Conservation (phyloP, 2,329 filamentous ascomycete species). For the Balansia obtecta region DNA sequence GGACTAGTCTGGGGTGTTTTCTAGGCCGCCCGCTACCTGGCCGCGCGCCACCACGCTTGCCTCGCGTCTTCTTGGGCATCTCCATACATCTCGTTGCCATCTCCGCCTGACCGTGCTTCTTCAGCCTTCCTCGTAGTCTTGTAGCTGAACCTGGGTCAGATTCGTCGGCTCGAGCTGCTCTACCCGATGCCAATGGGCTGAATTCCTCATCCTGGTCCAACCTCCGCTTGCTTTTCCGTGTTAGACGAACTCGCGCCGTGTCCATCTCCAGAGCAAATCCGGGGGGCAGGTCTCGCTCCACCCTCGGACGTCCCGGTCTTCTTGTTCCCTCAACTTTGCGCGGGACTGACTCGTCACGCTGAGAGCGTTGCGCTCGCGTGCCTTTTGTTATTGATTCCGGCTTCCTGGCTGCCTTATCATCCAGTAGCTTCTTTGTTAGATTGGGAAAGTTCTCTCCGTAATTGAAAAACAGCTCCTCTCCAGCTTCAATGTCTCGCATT, state of each 20-base stretch:
- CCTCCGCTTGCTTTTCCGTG: slow-evolving; percentile 19
- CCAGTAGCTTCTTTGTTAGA: slow-evolving; percentile 33
- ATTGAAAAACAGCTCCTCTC: slow-evolving; percentile 72
- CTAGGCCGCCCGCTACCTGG: slow-evolving; percentile 27
- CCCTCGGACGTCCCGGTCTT: slow-evolving; percentile 9
- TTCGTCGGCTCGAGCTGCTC: slow-evolving; percentile 12
- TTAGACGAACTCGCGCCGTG: slow-evolving; percentile 3
- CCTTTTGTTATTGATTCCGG: slow-evolving; percentile 13
- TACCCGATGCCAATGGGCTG: slow-evolving; percentile 16
- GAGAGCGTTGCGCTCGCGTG: slow-evolving; percentile 9
- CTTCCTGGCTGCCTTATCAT: slow-evolving; percentile 23
- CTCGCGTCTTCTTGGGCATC: slow-evolving; percentile 21
- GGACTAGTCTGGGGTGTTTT: slow-evolving; percentile 20
- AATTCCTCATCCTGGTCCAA: slow-evolving; percentile 19
- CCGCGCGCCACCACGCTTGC: slow-evolving; percentile 25
- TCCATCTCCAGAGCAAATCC: slow-evolving; percentile 10
- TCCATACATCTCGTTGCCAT: slow-evolving; percentile 9
- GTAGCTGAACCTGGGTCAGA: slow-evolving; percentile 12
- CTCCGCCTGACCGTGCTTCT: slow-evolving; percentile 5
- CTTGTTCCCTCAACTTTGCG: slow-evolving; percentile 15
- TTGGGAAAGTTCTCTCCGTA: slow-evolving; percentile 62
- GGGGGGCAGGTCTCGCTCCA: slow-evolving; percentile 9
- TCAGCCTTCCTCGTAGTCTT: slow-evolving; percentile 16
- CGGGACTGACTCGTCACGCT: slow-evolving; percentile 10
- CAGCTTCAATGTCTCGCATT: slow-evolving; percentile 50